These are phyloP conservation scores for Pythium sp. DNA, from an alignment of 352 stramenopile genomes.

Conservation along the genomic window DNA sequence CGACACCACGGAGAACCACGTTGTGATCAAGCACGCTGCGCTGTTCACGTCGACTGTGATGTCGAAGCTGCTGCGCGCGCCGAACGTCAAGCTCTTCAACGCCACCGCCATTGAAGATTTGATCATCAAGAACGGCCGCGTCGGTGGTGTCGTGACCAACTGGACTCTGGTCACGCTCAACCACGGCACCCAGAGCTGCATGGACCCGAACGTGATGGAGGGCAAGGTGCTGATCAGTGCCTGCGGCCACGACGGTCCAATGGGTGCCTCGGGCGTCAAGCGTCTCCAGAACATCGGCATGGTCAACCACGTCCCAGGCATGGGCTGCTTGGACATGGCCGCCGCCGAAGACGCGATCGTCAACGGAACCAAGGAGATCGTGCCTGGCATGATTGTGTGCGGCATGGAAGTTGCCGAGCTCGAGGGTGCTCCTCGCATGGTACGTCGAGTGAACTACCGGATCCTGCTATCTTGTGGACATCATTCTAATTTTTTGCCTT, in stretches of 20 bases:
- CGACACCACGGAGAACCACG: constrained; percentile 59
- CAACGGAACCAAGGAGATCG: constrained; percentile 59
- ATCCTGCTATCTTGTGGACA: background rate
- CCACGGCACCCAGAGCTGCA: constrained; percentile 69
- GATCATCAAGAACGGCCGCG: constrained; percentile 60
- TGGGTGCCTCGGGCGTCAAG: constrained; percentile 65
- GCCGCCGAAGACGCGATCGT: constrained; percentile 64
- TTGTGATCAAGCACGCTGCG: constrained; percentile 64
- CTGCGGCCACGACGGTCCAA: constrained; percentile 58
- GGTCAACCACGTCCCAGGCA: constrained; percentile 53
- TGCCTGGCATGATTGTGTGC: constrained; percentile 59
- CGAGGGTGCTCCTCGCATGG: constrained; percentile 57
- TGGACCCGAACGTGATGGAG: constrained; percentile 74
- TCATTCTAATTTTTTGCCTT: background rate
- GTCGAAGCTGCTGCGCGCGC: constrained; percentile 49
- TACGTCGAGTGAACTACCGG: background rate
- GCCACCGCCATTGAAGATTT: constrained; percentile 66
- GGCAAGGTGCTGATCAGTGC: constrained; percentile 64
- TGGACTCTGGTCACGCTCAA: constrained; percentile 66
- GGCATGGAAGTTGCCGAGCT: constrained; percentile 67
- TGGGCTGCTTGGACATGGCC: constrained; percentile 58
- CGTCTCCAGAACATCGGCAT: constrained; percentile 65
- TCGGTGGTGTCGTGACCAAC: constrained; percentile 67
- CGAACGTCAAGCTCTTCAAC: constrained; percentile 75
- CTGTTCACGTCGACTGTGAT: constrained; percentile 68